phyloP scores from a whole-genome alignment of 768 basidiomycete genomes.

The Suillus plorans region DNA sequence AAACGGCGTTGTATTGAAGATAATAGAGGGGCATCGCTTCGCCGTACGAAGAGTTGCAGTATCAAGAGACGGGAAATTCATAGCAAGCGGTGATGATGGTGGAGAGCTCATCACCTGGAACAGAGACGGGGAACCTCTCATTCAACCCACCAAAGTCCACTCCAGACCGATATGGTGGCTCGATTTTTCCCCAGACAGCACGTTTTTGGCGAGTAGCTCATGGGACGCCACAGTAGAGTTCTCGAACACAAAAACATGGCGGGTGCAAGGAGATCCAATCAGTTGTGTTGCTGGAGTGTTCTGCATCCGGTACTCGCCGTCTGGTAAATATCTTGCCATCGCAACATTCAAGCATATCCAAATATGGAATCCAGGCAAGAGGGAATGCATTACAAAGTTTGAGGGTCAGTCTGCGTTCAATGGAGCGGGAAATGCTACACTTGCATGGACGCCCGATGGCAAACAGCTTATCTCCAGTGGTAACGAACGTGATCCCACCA shows the following conservation, averaged over 20 bases:
- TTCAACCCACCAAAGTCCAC: not conserved
- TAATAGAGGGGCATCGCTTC: not conserved
- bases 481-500: fast-evolving
- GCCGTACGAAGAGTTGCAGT: not conserved
- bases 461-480: not conserved
- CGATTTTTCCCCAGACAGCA: not conserved
- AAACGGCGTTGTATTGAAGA: not conserved
- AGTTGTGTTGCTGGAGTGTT: not conserved
- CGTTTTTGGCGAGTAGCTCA: not conserved
- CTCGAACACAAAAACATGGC: not conserved
- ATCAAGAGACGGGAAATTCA: not conserved
- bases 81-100: not conserved
- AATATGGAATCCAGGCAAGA: not conserved
- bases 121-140: not conserved
- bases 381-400: not conserved
- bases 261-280: not conserved
- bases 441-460: not conserved
- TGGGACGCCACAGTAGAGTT: not conserved
- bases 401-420: not conserved
- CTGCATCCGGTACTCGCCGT: not conserved
- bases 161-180: not conserved
- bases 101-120: not conserved
- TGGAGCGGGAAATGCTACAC: not conserved
- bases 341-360: not conserved
- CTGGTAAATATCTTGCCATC: not conserved